Evolutionary conservation across 2,329 filamentous ascomycete species (phyloP).

Genomic region (Coniochaeta sp.): DNA sequence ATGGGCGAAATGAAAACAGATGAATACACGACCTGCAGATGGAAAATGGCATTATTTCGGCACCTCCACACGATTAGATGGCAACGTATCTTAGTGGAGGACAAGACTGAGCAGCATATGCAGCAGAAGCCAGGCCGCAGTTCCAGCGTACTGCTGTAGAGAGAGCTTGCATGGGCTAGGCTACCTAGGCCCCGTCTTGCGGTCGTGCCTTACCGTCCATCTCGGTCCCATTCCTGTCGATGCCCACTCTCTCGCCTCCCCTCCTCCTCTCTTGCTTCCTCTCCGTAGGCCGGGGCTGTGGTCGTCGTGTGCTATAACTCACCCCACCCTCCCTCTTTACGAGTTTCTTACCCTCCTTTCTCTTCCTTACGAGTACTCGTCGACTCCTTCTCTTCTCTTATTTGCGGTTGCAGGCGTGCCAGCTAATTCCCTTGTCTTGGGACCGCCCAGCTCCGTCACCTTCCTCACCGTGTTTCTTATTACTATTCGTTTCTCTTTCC

Average conservation of each 20-base stretch:
- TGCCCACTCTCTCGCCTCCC: neutral
- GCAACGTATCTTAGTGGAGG: neutral
- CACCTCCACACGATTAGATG: neutral
- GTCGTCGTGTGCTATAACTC: conserved; percentile 28
- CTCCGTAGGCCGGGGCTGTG: conserved; percentile 2
- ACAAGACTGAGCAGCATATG: neutral
- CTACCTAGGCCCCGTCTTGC: neutral
- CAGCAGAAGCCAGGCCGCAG: neutral
- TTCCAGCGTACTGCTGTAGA: neutral
- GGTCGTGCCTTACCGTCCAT: neutral
- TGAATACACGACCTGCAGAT: neutral
- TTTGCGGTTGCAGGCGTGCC: conserved; percentile 54
- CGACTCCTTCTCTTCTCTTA: conserved; percentile 49
- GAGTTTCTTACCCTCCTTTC: conserved; percentile 38
- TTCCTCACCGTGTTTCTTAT: conserved; percentile 37
- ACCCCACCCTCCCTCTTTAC: conserved; percentile 43
- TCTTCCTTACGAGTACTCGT: conserved; percentile 51
- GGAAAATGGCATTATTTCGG: neutral
- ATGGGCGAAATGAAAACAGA: conserved; percentile 1
- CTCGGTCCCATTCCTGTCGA: neutral
- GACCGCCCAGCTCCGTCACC: conserved; percentile 45
- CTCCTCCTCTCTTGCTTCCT: neutral
- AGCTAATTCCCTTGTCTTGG: conserved; percentile 49
- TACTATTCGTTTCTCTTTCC: conserved; percentile 26
- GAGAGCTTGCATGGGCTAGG: neutral